Conservation (phyloP, 495 filamentous ascomycete species). For the Letharia columbiana region DNA sequence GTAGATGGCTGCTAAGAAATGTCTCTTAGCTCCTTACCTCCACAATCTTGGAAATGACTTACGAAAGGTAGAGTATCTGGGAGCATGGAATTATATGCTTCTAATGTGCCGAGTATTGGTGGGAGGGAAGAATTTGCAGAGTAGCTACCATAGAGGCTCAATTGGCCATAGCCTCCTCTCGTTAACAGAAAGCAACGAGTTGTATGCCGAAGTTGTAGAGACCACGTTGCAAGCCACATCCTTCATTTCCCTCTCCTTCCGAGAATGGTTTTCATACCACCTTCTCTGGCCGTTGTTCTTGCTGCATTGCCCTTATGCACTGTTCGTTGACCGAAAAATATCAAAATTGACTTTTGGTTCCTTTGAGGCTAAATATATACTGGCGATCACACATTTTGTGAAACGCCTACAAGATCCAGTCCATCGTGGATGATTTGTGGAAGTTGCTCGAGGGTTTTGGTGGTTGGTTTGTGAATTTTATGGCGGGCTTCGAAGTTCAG, state of each 20-base stretch:
- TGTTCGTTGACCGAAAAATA: background rate
- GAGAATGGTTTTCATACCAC: background rate
- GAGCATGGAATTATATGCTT: background rate
- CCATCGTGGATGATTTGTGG: background rate
- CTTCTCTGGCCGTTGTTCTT: background rate
- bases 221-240: background rate
- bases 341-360: background rate
- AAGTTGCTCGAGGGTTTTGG: background rate
- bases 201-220: background rate
- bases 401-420: background rate
- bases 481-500: too few relatives aligned
- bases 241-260: background rate
- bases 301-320: background rate
- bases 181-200: background rate
- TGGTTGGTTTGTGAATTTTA: too few relatives aligned
- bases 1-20: background rate
- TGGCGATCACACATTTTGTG: background rate
- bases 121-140: background rate
- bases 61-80: background rate
- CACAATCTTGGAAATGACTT: background rate
- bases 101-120: background rate
- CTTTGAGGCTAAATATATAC: background rate
- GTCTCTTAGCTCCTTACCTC: background rate
- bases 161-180: background rate
- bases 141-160: background rate